Conservation (phyloP, 805 yeast species). For the Candida nemodendra region DNA sequence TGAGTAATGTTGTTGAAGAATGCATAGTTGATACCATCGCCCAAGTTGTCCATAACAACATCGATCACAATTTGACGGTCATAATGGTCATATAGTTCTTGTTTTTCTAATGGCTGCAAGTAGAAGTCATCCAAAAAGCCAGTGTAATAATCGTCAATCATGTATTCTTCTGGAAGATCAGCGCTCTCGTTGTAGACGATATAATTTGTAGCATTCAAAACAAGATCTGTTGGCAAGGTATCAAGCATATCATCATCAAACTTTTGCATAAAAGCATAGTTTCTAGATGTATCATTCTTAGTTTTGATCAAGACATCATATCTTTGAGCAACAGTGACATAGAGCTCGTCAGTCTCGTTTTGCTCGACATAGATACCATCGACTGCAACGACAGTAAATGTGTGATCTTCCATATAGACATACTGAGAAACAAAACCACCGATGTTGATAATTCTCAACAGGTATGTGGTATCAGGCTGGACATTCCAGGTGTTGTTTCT, state of each 20-base stretch:
- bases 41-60: conserved; percentile 81
- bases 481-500: conserved; percentile 74
- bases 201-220: conserved; percentile 72
- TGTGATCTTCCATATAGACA: conserved; percentile 85
- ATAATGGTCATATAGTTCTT: conserved; percentile 59
- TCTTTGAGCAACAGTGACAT: conserved; percentile 90
- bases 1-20: conserved; percentile 88
- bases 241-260: conserved; percentile 87
- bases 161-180: conserved; percentile 42
- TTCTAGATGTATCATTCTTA: conserved; percentile 55
- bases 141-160: conserved; percentile 45
- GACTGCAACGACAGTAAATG: conserved; percentile 80
- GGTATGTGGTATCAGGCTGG: conserved; percentile 81
- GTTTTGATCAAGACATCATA: conserved; percentile 78
- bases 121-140: conserved; percentile 73
- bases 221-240: conserved; percentile 58
- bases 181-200: conserved; percentile 47
- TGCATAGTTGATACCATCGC: conserved; percentile 91
- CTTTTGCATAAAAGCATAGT: conserved; percentile 80
- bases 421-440: conserved; percentile 94
- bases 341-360: conserved; percentile 64
- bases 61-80: conserved; percentile 68
- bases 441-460: conserved; percentile 74
- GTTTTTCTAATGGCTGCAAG: conserved; percentile 60
- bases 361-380: conserved; percentile 89